Percentiles rank a stretch among this genome's conserved stretches.
phyloP scores from a whole-genome alignment of 1,284 basidiomycete genomes.

The Pascua guehoae region DNA sequence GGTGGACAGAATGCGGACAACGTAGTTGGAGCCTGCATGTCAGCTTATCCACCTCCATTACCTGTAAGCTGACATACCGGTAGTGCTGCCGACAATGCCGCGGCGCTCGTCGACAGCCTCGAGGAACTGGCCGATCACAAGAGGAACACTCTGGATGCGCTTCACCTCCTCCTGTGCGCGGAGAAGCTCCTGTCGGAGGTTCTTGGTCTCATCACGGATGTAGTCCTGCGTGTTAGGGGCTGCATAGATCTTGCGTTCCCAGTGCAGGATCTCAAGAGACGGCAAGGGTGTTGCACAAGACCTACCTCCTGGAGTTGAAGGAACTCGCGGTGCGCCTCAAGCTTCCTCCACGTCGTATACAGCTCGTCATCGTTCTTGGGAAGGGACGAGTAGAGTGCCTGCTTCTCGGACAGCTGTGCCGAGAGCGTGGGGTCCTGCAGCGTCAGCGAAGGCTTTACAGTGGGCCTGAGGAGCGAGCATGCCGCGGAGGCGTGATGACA shows the following conservation, averaged over 20 bases:
- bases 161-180: conserved; percentile 99
- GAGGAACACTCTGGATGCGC: conserved; percentile 95
- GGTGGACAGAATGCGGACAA: conserved; percentile 95
- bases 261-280: too few relatives aligned
- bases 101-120: conserved; percentile 98
- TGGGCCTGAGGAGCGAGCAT: neutral
- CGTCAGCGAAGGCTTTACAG: neutral
- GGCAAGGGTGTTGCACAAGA: neutral
- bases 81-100: conserved; percentile 96
- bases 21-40: conserved; percentile 82
- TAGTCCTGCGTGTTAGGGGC: conserved; percentile 57
- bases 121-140: conserved; percentile 99
- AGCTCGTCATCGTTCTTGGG: conserved; percentile 78
- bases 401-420: conserved; percentile 81
- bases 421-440: conserved; percentile 83
- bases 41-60: neutral
- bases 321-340: conserved; percentile 87
- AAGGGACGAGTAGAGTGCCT: conserved; percentile 73
- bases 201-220: conserved; percentile 98
- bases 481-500: neutral
- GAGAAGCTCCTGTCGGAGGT: conserved; percentile 94
- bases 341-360: conserved; percentile 92
- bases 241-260: too few relatives aligned
- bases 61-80: conserved; percentile 56
- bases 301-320: conserved; percentile 82